These are phyloP conservation scores for Penicillium sp. DNA, from an alignment of 2,329 filamentous ascomycete genomes.

Conservation along the genomic window DNA sequence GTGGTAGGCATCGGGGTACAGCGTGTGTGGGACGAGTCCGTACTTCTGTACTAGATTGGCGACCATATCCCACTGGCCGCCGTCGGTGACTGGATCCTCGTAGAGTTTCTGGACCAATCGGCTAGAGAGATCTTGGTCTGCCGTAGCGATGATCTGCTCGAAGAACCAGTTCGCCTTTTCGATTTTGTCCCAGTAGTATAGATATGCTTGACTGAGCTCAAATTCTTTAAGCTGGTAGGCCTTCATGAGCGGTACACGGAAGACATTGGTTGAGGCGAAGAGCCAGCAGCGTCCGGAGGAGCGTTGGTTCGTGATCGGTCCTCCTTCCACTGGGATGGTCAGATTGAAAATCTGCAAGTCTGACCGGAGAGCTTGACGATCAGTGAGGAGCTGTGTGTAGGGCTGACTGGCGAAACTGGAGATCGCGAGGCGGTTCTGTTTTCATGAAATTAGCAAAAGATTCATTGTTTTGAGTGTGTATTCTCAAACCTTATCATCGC, in stretches of 20 bases:
- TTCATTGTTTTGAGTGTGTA: background rate
- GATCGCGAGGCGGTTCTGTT: slow-evolving; percentile 69
- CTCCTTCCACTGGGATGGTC: slow-evolving; percentile 77
- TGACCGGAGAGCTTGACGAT: slow-evolving; percentile 61
- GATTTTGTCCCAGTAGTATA: slow-evolving; percentile 93
- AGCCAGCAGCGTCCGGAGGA: slow-evolving; percentile 86
- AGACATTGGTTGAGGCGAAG: slow-evolving; percentile 88
- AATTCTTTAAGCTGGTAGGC: slow-evolving; percentile 75
- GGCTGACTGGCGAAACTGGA: slow-evolving; percentile 70
- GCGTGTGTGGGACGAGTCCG: slow-evolving; percentile 76
- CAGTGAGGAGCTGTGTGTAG: slow-evolving; percentile 66
- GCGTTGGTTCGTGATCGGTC: slow-evolving; percentile 81
- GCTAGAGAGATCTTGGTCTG: slow-evolving; percentile 68
- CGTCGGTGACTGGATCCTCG: slow-evolving; percentile 70
- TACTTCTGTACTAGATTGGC: slow-evolving; percentile 84
- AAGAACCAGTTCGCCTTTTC: slow-evolving; percentile 91
- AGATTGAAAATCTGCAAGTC: slow-evolving; percentile 83
- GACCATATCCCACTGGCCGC: slow-evolving; percentile 92
- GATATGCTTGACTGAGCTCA: slow-evolving; percentile 82
- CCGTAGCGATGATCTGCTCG: slow-evolving; percentile 77
- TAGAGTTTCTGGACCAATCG: slow-evolving; percentile 72
- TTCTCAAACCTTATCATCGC: slow-evolving; percentile 26
- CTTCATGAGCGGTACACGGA: slow-evolving; percentile 85
- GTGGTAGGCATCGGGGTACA: slow-evolving; percentile 83
- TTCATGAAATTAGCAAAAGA: background rate